Percentiles rank a stretch among this genome's conserved stretches.
phyloP scores from a whole-genome alignment of 352 stramenopile genomes.

The Poterioochromonas sp. region DNA sequence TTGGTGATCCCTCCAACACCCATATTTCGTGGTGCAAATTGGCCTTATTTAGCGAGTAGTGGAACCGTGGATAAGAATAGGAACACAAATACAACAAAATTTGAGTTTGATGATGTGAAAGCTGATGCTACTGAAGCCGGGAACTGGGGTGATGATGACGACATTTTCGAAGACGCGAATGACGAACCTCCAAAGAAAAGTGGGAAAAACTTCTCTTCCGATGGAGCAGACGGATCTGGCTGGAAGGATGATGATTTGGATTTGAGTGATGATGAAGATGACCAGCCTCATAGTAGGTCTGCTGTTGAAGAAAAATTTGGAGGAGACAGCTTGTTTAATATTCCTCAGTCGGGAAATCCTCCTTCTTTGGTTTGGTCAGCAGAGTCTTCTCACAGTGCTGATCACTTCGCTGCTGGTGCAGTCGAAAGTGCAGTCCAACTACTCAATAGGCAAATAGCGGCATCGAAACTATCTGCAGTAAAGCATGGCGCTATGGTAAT shows the following conservation, averaged over 20 bases:
- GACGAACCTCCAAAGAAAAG: conserved; percentile 24
- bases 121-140: conserved; percentile 52
- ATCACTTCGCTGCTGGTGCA: conserved; percentile 90
- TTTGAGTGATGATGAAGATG: conserved; percentile 57
- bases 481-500: conserved; percentile 74
- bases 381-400: conserved; percentile 90
- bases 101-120: conserved; percentile 37
- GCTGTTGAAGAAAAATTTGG: neutral
- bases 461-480: conserved; percentile 91
- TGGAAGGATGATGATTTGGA: conserved; percentile 61
- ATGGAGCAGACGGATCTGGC: conserved; percentile 40
- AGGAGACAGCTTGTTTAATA: conserved; percentile 59
- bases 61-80: conserved; percentile 63
- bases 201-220: neutral
- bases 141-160: conserved; percentile 66
- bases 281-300: conserved; percentile 42
- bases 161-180: conserved; percentile 68
- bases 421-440: conserved; percentile 93
- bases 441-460: conserved; percentile 95
- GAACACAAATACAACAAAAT: conserved; percentile 44
- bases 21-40: conserved; percentile 89
- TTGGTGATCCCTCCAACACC: conserved; percentile 84
- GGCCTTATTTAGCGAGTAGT: conserved; percentile 88
- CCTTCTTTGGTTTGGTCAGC: conserved; percentile 78
- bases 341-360: conserved; percentile 73